Evolutionary conservation across 345 rosid genomes (phyloP), one percentile per base, ranked within the genome.

Genomic region (Aegle marmelos): DNA sequence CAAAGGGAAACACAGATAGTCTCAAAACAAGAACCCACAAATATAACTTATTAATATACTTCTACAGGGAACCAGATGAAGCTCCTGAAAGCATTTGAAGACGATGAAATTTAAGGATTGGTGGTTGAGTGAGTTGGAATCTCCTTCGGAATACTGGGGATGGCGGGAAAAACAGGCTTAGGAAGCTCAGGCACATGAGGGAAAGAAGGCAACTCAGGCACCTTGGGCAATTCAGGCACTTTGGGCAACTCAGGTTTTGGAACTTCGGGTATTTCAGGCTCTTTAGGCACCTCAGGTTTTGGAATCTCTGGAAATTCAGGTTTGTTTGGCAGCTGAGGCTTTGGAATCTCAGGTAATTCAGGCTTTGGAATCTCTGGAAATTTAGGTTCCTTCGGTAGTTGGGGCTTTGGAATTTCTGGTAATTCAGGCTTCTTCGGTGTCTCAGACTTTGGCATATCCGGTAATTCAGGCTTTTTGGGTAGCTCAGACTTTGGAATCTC

Each of bases 71-170:
- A 5, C 56, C 22, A 50, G 22, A 17, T 45, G 56, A 50, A 14
- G 56, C 22, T 50, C 19, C 5, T 1, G 21, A 50, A 50, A 45
- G 56, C 56, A 50, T 17, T 50, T 4, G 56, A 50, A 1, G 56
- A 50, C 22, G 22, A 50, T 50, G 7, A 50, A 6, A 59, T 79
- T 74, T 17, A 68, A 59, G 78, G 74, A 74, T 58, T 60, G 25
- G 78, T 25, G 16, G 74, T 45, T 58, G 78, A 11, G 5, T 79
- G 74, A 45, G 59, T 39, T 63, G 71, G 54, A 4, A 39, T 68
- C 2, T 73, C 84, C 36, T 56, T n/a, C 4, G 74, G 73, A 57
- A n/a, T n/a, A n/a, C n/a, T n/a, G n/a, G 72, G 76, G 6, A 72
- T 17, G 37, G 57, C 34, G 7, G 76, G 66, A n/a, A 64, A 54